Base-by-base conservation (phyloP, 2,329 filamentous ascomycete genomes). In the Onygenales sp. region DNA sequence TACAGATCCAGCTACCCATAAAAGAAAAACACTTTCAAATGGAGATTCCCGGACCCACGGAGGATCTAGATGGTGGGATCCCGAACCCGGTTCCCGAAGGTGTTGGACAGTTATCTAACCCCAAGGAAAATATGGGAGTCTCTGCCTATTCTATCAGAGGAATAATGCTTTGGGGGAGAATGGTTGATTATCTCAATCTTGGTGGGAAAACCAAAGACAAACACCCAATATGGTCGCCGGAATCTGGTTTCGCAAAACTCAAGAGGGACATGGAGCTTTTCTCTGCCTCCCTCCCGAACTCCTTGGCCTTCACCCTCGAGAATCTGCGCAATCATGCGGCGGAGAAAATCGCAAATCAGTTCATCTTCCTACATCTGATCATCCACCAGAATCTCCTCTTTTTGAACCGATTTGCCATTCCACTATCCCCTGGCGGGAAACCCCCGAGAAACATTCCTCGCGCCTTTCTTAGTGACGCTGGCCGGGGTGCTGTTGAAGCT, bases 381-480 rank as follows among this genome's bases (percentile, higher is more conserved):
- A 83, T 90, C 59, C 87, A 95, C 62, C 93, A 97, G 69, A 91
- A 91, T 59, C 83, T 89, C 42, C 78, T 97, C 2, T 96, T 96
- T 66, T 80, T 96, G 69, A 90, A 93, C 67, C 84, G 90, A 38
- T 94, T 94, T 63, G 89, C 89, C 2, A 81, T 93, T 17, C 84
- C 88, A 0, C 74, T 78, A 6, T 81, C 84, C 14, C 81, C 85
- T 5, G 81, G 81, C 36, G 80, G 79, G 17, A 74, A 78, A n/a
- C 77, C 82, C 14, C 79, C 83, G 2, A 78, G 83, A 57, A 85
- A 89, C 47, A 84, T 89, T 63, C 87, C 89, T 2, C 84, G 85
- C 55, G 75, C 85, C 0, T 96, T 97, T 64, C 78, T 93, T 45
- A 82, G 83, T 43, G 85, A 86, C 59, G 84, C 87, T 2, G 86